These are phyloP conservation scores for Gossypium ekmanianum DNA, from an alignment of 345 rosid genomes.

Conservation along the genomic window DNA sequence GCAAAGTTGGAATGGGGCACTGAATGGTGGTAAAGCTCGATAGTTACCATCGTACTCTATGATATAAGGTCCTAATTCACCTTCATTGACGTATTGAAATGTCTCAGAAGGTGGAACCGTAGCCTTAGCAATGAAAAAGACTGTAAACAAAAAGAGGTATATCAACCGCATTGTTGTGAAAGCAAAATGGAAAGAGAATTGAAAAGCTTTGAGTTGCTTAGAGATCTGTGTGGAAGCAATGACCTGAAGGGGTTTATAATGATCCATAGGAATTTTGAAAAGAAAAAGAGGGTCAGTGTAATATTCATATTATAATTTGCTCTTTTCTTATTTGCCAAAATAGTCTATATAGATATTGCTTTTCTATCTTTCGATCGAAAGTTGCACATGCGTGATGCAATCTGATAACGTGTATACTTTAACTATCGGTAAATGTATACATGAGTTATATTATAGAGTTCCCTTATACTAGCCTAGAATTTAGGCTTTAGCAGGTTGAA, in stretches of 20 bases:
- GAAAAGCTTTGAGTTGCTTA: background rate
- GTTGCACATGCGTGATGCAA: background rate
- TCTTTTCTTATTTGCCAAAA: background rate
- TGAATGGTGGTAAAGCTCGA: background rate
- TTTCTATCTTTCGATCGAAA: background rate
- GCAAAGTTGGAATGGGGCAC: constrained; percentile 38
- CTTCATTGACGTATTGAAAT: background rate
- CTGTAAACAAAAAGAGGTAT: background rate
- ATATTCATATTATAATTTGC: background rate
- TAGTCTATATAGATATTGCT: background rate
- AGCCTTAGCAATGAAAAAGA: background rate
- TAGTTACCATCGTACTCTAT: background rate
- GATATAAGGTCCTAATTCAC: background rate
- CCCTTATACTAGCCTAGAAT: no score
- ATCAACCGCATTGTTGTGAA: background rate
- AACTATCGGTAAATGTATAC: background rate
- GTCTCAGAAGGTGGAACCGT: background rate
- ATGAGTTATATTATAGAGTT: no score
- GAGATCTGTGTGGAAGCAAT: background rate
- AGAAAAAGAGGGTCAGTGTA: background rate
- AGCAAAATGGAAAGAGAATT: background rate
- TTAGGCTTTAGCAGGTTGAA: no score
- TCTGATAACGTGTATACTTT: background rate
- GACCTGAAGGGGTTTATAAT: background rate
- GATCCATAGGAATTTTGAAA: background rate